phyloP scores from a whole-genome alignment of 345 rosid species.

The Streptanthus diversifolius region DNA sequence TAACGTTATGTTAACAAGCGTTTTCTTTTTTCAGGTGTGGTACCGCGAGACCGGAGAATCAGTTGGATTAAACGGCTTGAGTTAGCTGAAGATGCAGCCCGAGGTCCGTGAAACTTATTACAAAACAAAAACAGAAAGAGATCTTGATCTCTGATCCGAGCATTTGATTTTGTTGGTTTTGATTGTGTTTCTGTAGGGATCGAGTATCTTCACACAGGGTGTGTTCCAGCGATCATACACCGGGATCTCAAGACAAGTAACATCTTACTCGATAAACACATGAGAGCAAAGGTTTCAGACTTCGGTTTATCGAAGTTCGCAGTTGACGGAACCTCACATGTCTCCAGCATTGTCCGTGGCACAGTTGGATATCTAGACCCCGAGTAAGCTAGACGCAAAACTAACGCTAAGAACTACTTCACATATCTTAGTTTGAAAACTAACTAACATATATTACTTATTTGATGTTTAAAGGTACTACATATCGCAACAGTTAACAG shows the following conservation, averaged over 20 bases:
- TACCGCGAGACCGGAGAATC: constrained; percentile 54
- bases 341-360: constrained; percentile 96
- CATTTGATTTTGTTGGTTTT: neutral
- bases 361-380: constrained; percentile 99
- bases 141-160: neutral
- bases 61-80: constrained; percentile 92
- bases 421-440: neutral
- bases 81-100: constrained; percentile 96
- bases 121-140: neutral
- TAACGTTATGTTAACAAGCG: neutral
- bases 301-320: constrained; percentile 91
- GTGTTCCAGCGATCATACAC: constrained; percentile 94
- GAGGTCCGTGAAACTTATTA: constrained; percentile 44
- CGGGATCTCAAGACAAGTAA: constrained; percentile 95
- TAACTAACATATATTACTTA: neutral
- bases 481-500: constrained; percentile 94
- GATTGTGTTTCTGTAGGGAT: constrained; percentile 57
- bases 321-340: constrained; percentile 89
- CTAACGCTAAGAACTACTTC: constrained; percentile 1
- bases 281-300: constrained; percentile 95
- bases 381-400: constrained; percentile 54
- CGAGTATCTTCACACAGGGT: constrained; percentile 96
- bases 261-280: constrained; percentile 80
- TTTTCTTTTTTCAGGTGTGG: constrained; percentile 42
- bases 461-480: constrained; percentile 56